Base-by-base conservation (phyloP, 2,329 filamentous ascomycete species). In the Fusarium brachygibbosum region DNA sequence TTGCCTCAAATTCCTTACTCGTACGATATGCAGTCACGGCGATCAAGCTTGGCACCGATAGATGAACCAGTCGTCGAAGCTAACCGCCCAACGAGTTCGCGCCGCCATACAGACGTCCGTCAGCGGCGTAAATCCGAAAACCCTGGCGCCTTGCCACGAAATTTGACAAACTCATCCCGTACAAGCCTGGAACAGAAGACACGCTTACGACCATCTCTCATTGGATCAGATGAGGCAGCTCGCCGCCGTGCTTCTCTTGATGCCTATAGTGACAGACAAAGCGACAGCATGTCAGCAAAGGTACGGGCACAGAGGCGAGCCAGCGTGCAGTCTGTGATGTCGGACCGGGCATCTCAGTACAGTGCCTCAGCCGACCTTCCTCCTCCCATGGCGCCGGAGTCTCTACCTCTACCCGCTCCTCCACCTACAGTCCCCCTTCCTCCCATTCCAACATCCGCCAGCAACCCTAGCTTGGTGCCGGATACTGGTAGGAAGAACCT, bases 171-270 rank as follows among this genome's bases (percentile, higher is more conserved):
- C 19, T 66, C 68, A 32, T 61, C 57, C 17, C 62, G 68, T 19
- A 57, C 68, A 23, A 55, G 56, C 5, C 53, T 65, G 8, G 58
- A 66, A 14, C 69, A 69, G n/a, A 69, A 64, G 49, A 52, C 70
- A 23, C 74, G 69, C 7, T 71, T 74, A 31, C 70, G 69, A 21
- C 64, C 69, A 11, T 68, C 63, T 7, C 52, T 71, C n/a, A 48
- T 54, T 12, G 66, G 52, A 19, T 34, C 60, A 19, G 70, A 71
- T 6, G 70, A 73, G 35, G 56, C 57, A 35, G 59, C 54, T 13
- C 66, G 78, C 21, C 76, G 76, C 44, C 75, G 70, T 40, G 77
- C 79, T n/a, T 78, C 80, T 7, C 56, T 81, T 37, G 80, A 77
- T 35, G 60, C 64, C 6, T 76, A 78, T 28, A 65, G 53, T 10